Base-by-base conservation (phyloP, 768 basidiomycete genomes). In the Suillus spraguei region DNA sequence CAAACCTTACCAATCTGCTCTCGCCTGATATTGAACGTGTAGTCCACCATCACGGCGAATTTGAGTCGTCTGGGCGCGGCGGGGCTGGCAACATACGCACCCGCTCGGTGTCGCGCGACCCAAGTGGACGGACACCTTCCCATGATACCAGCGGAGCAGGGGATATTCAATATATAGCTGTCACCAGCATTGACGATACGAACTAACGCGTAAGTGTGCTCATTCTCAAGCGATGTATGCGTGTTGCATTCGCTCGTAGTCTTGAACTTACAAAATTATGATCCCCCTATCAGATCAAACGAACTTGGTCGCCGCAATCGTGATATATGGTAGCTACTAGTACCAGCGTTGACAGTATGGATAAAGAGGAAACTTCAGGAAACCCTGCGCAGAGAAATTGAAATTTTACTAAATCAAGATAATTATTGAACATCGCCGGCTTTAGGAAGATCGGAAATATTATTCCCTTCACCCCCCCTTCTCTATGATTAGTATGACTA, bases 11-110 rank as follows among this genome's bases (percentile, higher is more conserved):
- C 0, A 20, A 59, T 33, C 24, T 63, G 0, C 76, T 72, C 35
- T 74, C 75, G 8, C 83, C 84, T 1, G 69, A 71, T 1, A 67
- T 81, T 46, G 83, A 85, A 42, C 71, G 59, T n/a, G 60, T 70
- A 60, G 9, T 35, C 11, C 70, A 75, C 58, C 69, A 70, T 38
- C 39, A 58, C 6, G 66, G 66, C 5, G 77, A 75, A 0, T 77
- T 68, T 56, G 81, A 79, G 64, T 80, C 80, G 6, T 74, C 79
- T 4, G 88, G 88, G 0, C 84, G 89, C 35, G 88, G 88, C 7
- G 88, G 88, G 5, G 78, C 72, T 5, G 88, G 88, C 10, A 90
- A 90, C 69, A 85, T 89, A 39, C 78, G 79, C 47, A 65, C 74
- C 20, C 74, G 75, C 46, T 81, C 81, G 4, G 63, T 24, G 11